These are phyloP conservation scores for Backusella australiensis DNA, from an alignment of 192 early-diverging fungal genomes.

Conservation along the genomic window DNA sequence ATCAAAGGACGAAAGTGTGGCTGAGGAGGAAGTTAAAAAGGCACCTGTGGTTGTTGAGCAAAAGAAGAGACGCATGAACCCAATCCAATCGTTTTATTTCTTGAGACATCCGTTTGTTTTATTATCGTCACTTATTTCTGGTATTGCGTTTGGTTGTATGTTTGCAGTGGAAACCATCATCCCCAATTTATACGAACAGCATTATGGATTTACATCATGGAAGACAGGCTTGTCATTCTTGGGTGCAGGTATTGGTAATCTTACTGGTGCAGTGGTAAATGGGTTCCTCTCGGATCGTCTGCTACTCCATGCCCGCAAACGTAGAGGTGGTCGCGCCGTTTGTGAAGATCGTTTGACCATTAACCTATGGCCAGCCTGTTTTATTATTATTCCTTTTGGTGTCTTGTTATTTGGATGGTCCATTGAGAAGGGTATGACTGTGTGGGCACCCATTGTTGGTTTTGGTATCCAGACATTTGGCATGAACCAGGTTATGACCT, in stretches of 20 bases:
- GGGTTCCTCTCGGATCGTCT: constrained; percentile 42
- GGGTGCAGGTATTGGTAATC: constrained; percentile 28
- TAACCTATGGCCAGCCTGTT: constrained; percentile 38
- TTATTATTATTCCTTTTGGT: constrained; percentile 42
- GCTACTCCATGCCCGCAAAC: constrained; percentile 25
- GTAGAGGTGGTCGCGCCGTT: constrained; percentile 31
- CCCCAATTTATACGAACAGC: constrained; percentile 13
- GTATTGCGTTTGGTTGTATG: constrained; percentile 50
- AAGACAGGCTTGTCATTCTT: constrained; percentile 26
- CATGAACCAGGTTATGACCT: constrained; percentile 38
- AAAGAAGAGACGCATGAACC: background rate
- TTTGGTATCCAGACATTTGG: constrained; percentile 47
- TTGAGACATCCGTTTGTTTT: constrained; percentile 41
- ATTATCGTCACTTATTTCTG: constrained; percentile 35
- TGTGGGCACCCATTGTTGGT: constrained; percentile 41
- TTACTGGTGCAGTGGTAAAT: constrained; percentile 38
- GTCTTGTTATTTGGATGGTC: constrained; percentile 48
- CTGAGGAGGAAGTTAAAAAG: background rate
- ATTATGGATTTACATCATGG: constrained; percentile 33
- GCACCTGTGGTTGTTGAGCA: background rate
- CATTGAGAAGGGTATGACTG: constrained; percentile 30
- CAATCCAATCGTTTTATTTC: constrained; percentile 14
- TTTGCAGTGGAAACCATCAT: constrained; percentile 43
- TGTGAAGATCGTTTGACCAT: constrained; percentile 43
- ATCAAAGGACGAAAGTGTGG: background rate